Evolutionary conservation across 1,284 basidiomycete genomes (phyloP), one percentile per base, ranked within the genome.

Genomic region (Neolentinus lepideus): DNA sequence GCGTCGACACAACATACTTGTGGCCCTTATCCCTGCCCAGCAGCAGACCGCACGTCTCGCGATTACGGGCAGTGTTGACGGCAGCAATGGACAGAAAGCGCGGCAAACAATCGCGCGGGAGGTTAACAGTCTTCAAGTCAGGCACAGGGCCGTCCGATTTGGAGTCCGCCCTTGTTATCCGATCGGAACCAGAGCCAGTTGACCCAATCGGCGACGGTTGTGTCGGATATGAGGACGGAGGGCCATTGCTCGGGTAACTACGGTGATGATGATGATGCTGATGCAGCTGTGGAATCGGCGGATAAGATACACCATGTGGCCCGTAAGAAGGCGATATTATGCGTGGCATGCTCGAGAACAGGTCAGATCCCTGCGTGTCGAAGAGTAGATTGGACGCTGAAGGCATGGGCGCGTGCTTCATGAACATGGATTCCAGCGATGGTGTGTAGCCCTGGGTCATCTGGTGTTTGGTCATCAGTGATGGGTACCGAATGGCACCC

Each of bases 41-140:
- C 46, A 89, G 65, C 45, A 88, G 59, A 3, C 83, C 85, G 60
- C 85, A 86, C 3, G 86, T 87, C 68, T 89, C 86, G 21, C 78
- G 68, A 58, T 83, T 80, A 56, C 71, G 69, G 24, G 71, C 67
- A 0, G 85, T 87, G 62, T 90, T 90, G 19, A 77, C 69, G 2
- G 72, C 66, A 4, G 85, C 83, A 54, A 92, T 85, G 14, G 79
- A 78, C 10, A 92, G 69, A 72, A 94, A 94, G 2, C 83, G 77
- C 3, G 78, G 75, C 10, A 93, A 75, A 58, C 83, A 83, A 33
- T 86, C 83, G 11, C 81, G 75, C 16, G 91, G 91, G 1, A 93
- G 73, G 26, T 73, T 73, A 16, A 90, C 83, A 0, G 75, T 76
- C 65, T 83, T 85, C 50, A 90, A 75, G 48, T 73, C 73, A 19